Base-by-base conservation (phyloP, 495 filamentous ascomycete species). In the Sporormia fimetaria region DNA sequence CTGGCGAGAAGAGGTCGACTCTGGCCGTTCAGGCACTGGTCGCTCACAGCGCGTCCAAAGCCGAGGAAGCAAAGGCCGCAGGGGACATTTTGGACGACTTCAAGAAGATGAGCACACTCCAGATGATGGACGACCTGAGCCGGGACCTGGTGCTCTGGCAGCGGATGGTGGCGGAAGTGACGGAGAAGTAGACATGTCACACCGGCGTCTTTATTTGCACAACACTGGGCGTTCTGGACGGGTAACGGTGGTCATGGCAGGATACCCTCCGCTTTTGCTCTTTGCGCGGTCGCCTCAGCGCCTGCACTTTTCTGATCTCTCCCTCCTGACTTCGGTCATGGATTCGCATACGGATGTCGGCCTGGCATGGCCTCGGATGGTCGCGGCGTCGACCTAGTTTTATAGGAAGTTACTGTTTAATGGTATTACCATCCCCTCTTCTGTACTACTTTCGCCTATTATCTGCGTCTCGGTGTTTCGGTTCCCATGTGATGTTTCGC, bases 1-100 rank as follows among this genome's bases (percentile, higher is more conserved):
- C 84, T 0, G 75, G 63, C 21, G 70, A 75, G 47, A 52, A 47
- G 55, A 61, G 26, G 47, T 17, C 47, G 2, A 40, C 37, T 7
- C 23, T 37, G 15, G 21, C 47, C 0, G 37, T 44, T 16, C 28
- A 46, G 34, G 28, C 35, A 15, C 29, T 36, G 17, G 17, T 28
- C 1, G 16, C 33, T 20, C 57, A 54, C 6, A 65, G 62, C 35
- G 60, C 60, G 17, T 59, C 62, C 38, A 54, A 59, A 30, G 20
- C 8, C 16, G 37, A 24, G 20, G 29, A 42, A 37, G 27, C 20
- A 5, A 38, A 40, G 41, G 40, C 12, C 15, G 37, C 22, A 30
- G 29, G 16, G 23, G 47, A 55, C 9, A 56, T 45, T 8, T 24
- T 44, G 14, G 35, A 47, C 15, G 33, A 42, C 26, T 63, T 63